phyloP scores from a whole-genome alignment of 225 moss, liverwort and hornwort species.

The Neckera pumila region DNA sequence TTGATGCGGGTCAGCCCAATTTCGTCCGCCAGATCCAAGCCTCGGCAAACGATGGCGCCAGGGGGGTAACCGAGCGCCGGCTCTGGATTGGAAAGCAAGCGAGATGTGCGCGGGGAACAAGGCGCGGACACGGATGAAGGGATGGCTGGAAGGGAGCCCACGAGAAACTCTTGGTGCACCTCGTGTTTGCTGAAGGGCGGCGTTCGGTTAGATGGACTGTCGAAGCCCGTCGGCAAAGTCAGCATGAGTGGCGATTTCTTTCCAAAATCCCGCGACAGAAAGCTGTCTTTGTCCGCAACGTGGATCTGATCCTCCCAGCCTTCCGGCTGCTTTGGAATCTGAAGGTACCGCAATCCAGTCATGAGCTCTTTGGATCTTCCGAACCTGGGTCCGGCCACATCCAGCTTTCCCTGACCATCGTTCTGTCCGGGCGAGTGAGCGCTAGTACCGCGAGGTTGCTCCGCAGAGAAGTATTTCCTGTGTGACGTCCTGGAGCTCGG shows the following conservation, averaged over 20 bases:
- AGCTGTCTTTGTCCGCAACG: slow-evolving; percentile 9
- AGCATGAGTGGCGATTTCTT: slow-evolving; percentile 46
- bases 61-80: neutral
- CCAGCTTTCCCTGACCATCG: neutral
- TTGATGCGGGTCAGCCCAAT: slow-evolving; percentile 40
- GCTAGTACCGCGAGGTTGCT: neutral
- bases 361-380: slow-evolving; percentile 10
- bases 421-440: neutral
- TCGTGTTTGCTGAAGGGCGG: slow-evolving; percentile 35
- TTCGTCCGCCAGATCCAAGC: slow-evolving; percentile 21
- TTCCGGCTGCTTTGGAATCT: slow-evolving; percentile 22
- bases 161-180: slow-evolving; percentile 16
- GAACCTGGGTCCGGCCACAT: neutral
- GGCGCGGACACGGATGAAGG: slow-evolving; percentile 47
- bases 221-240: slow-evolving; percentile 35
- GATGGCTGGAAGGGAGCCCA: slow-evolving; percentile 32
- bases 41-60: slow-evolving; percentile 24
- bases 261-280: slow-evolving; percentile 32
- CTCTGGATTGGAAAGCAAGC: neutral
- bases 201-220: slow-evolving; percentile 16
- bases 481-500: neutral
- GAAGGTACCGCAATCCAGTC: slow-evolving; percentile 34
- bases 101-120: slow-evolving; percentile 26
- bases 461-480: neutral
- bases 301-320: neutral